phyloP scores from a whole-genome alignment of 176 grass and related monocot genomes.

The Pontederia crassipes region DNA sequence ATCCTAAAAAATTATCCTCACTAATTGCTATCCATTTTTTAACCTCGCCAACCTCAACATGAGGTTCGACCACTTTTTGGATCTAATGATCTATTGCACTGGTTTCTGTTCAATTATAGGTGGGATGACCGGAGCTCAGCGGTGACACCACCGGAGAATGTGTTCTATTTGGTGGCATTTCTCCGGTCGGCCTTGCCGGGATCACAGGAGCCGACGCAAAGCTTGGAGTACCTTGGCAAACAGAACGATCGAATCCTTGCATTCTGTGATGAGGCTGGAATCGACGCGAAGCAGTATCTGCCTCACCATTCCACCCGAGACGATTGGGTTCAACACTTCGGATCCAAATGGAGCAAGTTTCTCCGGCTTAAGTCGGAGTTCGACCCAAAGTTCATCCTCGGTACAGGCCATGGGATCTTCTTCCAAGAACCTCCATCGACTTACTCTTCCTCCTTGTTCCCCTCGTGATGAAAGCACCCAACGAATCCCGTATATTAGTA shows the following conservation, averaged over 20 bases:
- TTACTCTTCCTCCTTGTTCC: constrained; percentile 14
- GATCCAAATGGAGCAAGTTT: constrained; percentile 47
- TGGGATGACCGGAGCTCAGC: constrained; percentile 78
- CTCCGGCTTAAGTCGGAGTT: constrained; percentile 41
- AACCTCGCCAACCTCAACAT: too few species aligned
- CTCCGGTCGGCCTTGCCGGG: constrained; percentile 58
- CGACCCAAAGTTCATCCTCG: constrained; percentile 57
- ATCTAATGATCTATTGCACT: background rate
- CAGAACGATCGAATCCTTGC: constrained; percentile 75
- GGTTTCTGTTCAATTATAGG: constrained; percentile 19
- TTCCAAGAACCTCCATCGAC: constrained; percentile 28
- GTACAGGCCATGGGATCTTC: constrained; percentile 76
- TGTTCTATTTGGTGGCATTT: constrained; percentile 96
- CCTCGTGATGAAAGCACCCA: constrained; percentile 14
- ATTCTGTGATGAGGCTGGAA: constrained; percentile 47
- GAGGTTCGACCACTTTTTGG: background rate
- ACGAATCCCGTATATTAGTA: too few species aligned
- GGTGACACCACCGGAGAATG: constrained; percentile 73
- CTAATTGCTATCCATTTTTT: too few species aligned
- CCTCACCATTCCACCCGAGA: constrained; percentile 47
- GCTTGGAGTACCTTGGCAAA: constrained; percentile 32
- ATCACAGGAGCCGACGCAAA: constrained; percentile 28
- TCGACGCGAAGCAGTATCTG: constrained; percentile 74
- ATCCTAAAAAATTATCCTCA: too few species aligned
- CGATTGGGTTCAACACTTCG: constrained; percentile 79